phyloP scores from a whole-genome alignment of 169 alveolate genomes.

The Eimeria falciformis region DNA sequence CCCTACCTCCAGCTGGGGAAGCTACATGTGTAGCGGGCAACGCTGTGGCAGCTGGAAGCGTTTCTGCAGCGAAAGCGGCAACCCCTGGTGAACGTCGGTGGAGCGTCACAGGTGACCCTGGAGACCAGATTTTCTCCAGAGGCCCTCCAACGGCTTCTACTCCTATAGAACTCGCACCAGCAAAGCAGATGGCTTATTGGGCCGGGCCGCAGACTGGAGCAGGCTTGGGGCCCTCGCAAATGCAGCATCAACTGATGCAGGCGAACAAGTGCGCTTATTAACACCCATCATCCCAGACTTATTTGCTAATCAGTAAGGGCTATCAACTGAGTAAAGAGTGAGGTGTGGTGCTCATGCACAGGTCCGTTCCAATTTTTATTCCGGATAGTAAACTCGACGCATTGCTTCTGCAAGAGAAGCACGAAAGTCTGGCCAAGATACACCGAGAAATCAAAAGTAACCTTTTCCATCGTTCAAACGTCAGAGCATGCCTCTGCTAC shows the following conservation, averaged over 20 bases:
- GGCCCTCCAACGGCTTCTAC: not conserved
- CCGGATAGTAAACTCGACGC: conserved; percentile 50
- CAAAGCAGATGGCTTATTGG: not conserved
- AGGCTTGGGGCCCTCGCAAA: conserved; percentile 23
- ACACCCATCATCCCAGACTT: too few relatives aligned
- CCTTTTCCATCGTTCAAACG: too few relatives aligned
- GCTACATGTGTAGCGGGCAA: too few relatives aligned
- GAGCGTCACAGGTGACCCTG: not conserved
- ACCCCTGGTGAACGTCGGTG: not conserved
- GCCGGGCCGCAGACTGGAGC: not conserved
- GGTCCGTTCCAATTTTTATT: conserved; percentile 62
- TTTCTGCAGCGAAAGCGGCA: not conserved
- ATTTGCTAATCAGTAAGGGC: too few relatives aligned
- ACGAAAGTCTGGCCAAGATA: conserved; percentile 58
- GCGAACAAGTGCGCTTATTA: not conserved
- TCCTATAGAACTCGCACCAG: not conserved
- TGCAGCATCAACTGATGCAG: conserved; percentile 54
- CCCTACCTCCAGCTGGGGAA: too few relatives aligned
- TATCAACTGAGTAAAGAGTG: too few relatives aligned
- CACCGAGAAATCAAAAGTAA: conserved; percentile 59
- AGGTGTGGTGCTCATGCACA: not conserved
- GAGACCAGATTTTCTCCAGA: not conserved
- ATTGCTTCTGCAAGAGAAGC: conserved; percentile 32
- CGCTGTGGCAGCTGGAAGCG: not conserved
- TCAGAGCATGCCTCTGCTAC: not conserved